Evolutionary conservation across 192 early-diverging fungal genomes (phyloP).

Genomic region (Umbelopsis sp.): DNA sequence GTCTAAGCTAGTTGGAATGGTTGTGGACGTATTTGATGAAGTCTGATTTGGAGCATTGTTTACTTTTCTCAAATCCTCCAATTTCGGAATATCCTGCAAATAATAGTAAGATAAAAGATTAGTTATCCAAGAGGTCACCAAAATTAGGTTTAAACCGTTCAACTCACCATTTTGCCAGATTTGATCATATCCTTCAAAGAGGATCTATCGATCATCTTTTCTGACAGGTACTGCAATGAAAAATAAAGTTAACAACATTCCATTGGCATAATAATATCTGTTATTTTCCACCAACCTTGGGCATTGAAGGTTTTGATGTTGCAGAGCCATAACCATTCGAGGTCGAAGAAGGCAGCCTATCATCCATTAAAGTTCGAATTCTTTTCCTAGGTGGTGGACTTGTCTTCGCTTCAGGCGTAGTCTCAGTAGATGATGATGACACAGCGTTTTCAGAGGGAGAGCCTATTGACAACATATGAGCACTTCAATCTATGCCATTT

Average conservation of each 20-base stretch:
- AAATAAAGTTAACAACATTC: too few species aligned
- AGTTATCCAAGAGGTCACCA: not conserved
- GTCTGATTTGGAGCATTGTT: not conserved
- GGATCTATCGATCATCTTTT: not conserved
- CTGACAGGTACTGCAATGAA: not conserved
- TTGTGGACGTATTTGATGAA: not conserved
- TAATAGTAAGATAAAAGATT: not conserved
- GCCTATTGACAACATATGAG: not conserved
- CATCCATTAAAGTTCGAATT: not conserved
- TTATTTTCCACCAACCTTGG: not conserved
- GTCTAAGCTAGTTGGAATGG: not conserved
- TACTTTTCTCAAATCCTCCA: not conserved
- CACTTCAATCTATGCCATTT: not conserved
- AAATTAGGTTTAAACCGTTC: too few species aligned
- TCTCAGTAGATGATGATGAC: not conserved
- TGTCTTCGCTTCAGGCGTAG: not conserved
- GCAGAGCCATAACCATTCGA: not conserved
- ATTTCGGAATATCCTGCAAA: not conserved
- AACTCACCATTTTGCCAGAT: conserved; percentile 1
- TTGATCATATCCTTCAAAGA: not conserved
- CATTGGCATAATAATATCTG: not conserved
- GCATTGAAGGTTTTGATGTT: not conserved
- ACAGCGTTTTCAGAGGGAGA: not conserved
- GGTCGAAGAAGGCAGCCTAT: not conserved
- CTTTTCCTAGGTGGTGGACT: conserved; percentile 4